Base-by-base conservation (phyloP, 148 eudicot genomes). In the Rheum nobile region DNA sequence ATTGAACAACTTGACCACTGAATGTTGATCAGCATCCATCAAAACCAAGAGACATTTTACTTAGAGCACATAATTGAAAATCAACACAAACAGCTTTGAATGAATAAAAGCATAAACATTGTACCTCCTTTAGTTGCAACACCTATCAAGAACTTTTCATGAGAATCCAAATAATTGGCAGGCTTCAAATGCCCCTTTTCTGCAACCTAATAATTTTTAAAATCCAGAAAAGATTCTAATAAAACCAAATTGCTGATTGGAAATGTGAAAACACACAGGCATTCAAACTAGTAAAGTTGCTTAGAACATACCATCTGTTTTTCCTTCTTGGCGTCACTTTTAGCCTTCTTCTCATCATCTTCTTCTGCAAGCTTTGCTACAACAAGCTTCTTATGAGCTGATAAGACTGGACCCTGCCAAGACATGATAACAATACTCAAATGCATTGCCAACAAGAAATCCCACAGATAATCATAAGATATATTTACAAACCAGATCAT, bases 71-170 rank as follows among this genome's bases (percentile, higher is more conserved):
- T 26, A 69, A 50, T 47, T 65, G 4, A 39, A 43, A 71, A 71
- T 21, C 29, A 71, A 43, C 46, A 39, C 1, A 39, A 41, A 38
- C 9, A 31, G 9, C 9, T 65, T 17, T 12, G n/a, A 32, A n/a
- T n/a, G 22, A 32, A 5, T 34, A 14, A 4, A 31, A 32, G 69
- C 69, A 65, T 32, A 65, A 28, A 32, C 19, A 65, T 32, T 32
- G 48, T 70, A 94, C 98, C 98, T 91, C 97, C 98, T 90, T 91
- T 94, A 8, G 98, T 91, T 14, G 97, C 98, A 69, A 90, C 83
- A 68, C 96, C 91, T 61, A 91, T 83, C 47, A 94, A 87, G 75
- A 87, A 78, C 80, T 94, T 94, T 71, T 94, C 98, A 76, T 90
- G 90, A 32, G 96, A 69, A 67, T 84, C 97, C 76, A 87, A 86